These are phyloP conservation scores for Phialophora chinensis DNA, from an alignment of 2,329 filamentous ascomycete genomes.

Conservation along the genomic window DNA sequence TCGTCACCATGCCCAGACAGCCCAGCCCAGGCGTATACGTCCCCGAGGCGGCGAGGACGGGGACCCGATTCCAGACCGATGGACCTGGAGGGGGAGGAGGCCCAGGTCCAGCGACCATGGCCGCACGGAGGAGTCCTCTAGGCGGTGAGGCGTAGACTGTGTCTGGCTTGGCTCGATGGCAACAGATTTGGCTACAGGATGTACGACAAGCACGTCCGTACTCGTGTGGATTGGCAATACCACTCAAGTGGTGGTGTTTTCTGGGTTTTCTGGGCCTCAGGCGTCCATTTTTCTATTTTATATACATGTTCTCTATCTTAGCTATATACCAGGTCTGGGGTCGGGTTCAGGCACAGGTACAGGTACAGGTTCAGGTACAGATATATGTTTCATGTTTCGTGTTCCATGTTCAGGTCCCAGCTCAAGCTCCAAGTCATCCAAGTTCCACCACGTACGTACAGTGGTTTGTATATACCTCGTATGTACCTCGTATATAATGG, in stretches of 20 bases:
- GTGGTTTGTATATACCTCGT: no score
- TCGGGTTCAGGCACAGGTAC: neutral
- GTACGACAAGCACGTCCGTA: neutral
- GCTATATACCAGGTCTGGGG: neutral
- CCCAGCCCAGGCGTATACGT: slow-evolving; percentile 9
- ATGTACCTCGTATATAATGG: no score
- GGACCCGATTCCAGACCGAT: neutral
- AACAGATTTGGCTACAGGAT: neutral
- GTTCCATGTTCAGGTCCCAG: no score
- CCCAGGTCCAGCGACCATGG: slow-evolving; percentile 20
- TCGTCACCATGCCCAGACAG: neutral
- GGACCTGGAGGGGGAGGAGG: slow-evolving; percentile 16
- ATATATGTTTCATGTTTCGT: neutral
- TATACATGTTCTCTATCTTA: neutral
- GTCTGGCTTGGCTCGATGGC: no score
- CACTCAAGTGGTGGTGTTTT: neutral
- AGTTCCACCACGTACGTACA: no score
- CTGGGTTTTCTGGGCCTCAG: neutral
- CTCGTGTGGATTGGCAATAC: neutral
- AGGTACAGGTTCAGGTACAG: neutral
- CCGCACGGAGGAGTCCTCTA: slow-evolving; percentile 17
- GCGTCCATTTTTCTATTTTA: neutral
- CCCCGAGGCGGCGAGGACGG: slow-evolving; percentile 3
- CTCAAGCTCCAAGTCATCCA: no score
- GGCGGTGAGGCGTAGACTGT: slow-evolving; percentile 32